Evolutionary conservation across 345 rosid genomes (phyloP).

Genomic region (Syzygium aromaticum): DNA sequence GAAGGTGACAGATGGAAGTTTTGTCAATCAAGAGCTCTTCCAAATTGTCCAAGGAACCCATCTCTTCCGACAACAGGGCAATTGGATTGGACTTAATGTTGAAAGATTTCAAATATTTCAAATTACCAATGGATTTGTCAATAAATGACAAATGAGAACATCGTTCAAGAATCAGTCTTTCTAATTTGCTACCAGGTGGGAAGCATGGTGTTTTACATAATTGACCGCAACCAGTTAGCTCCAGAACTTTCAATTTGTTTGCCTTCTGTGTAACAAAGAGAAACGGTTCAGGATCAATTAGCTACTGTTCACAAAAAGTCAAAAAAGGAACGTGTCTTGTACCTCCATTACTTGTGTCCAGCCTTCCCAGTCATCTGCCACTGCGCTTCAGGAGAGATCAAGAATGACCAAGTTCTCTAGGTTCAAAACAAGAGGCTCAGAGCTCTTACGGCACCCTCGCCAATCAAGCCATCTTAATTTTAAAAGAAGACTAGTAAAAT

Average conservation of each 20-base stretch:
- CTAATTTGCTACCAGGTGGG: not conserved
- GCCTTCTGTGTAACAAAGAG: not conserved
- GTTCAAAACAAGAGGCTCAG: not conserved
- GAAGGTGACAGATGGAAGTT: not conserved
- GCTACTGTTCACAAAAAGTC: not conserved
- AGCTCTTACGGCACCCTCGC: not conserved
- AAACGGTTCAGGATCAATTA: not conserved
- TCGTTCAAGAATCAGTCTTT: not conserved
- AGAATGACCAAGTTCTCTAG: not conserved
- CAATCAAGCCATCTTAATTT: not conserved
- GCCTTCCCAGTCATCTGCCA: not conserved
- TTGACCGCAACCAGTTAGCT: not conserved
- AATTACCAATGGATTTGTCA: not conserved
- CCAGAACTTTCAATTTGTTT: not conserved
- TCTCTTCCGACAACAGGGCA: not conserved
- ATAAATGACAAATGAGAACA: not conserved
- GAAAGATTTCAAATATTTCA: not conserved
- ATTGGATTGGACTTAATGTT: not conserved
- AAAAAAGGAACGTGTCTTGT: not conserved
- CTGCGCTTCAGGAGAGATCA: not conserved
- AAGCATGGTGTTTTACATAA: not conserved
- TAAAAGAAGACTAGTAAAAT: not conserved
- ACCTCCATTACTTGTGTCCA: not conserved
- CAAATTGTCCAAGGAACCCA: not conserved
- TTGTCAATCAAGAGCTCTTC: not conserved